These are phyloP conservation scores for Leccinum olivaceopallidum DNA, from an alignment of 768 basidiomycete species.

Conservation along the genomic window DNA sequence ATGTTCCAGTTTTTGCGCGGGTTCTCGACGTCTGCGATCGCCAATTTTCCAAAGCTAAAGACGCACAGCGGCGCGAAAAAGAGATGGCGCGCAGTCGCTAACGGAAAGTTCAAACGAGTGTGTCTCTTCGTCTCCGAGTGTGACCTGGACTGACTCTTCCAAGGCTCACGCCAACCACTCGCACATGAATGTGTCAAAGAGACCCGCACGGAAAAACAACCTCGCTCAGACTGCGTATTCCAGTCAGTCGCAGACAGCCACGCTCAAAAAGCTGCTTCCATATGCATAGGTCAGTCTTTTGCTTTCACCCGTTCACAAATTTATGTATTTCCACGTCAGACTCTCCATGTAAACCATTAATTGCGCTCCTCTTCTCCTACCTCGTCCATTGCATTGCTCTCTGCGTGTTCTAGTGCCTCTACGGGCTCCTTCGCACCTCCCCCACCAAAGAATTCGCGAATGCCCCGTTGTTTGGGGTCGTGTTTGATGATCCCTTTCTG, in stretches of 20 bases:
- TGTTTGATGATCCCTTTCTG: slow-evolving; percentile 79
- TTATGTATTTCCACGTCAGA: slow-evolving; percentile 11
- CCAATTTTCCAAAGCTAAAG: slow-evolving; percentile 74
- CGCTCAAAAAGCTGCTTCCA: slow-evolving; percentile 70
- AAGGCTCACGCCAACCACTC: slow-evolving; percentile 72
- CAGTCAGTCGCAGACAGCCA: slow-evolving; percentile 59
- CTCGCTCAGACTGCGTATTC: slow-evolving; percentile 69
- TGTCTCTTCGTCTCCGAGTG: slow-evolving; percentile 22
- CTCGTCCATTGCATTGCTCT: slow-evolving; percentile 33
- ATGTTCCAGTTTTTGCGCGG: slow-evolving; percentile 36
- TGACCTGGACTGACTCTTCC: slow-evolving; percentile 1
- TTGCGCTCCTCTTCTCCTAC: slow-evolving; percentile 12
- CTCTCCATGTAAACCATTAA: slow-evolving; percentile 5
- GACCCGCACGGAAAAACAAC: slow-evolving; percentile 62
- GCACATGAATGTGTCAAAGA: slow-evolving; percentile 72
- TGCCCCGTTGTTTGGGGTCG: slow-evolving; percentile 75
- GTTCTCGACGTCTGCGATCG: slow-evolving; percentile 61
- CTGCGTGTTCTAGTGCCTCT: slow-evolving; percentile 15
- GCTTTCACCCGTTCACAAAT: neutral
- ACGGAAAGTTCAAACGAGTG: slow-evolving; percentile 75
- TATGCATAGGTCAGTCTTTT: slow-evolving; percentile 46
- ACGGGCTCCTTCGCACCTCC: slow-evolving; percentile 12
- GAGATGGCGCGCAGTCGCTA: slow-evolving; percentile 72
- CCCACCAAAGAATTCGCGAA: slow-evolving; percentile 70
- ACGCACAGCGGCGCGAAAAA: slow-evolving; percentile 82